Evolutionary conservation across 1,139 yeast species (phyloP).

Genomic region (Saccharomyces hybrid): DNA sequence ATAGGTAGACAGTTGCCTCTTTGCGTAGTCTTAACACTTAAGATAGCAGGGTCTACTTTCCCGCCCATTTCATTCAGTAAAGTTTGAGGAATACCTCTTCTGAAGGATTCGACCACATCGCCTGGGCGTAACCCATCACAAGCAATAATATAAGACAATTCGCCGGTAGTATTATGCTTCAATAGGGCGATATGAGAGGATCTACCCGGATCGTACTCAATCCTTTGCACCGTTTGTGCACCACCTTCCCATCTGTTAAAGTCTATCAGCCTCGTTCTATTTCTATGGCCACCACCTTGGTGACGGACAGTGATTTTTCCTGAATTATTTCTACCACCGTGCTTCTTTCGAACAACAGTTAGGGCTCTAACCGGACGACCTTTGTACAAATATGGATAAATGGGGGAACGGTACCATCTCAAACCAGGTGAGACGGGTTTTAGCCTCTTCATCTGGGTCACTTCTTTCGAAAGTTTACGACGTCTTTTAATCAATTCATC

Average conservation of each 20-base stretch:
- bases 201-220: slow-evolving; percentile 95
- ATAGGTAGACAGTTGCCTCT: slow-evolving; percentile 94
- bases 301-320: slow-evolving; percentile 90
- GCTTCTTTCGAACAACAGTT: slow-evolving; percentile 64
- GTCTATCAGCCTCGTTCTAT: slow-evolving; percentile 78
- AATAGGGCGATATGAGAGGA: slow-evolving; percentile 88
- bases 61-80: slow-evolving; percentile 59
- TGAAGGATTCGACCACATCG: slow-evolving; percentile 80
- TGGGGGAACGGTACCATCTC: slow-evolving; percentile 82
- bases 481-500: slow-evolving; percentile 67
- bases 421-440: slow-evolving; percentile 84
- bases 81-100: slow-evolving; percentile 78
- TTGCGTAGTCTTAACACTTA: slow-evolving; percentile 79
- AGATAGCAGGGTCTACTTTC: slow-evolving; percentile 81
- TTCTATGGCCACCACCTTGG: slow-evolving; percentile 94
- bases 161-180: slow-evolving; percentile 53
- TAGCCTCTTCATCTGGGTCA: slow-evolving; percentile 62
- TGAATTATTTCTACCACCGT: slow-evolving; percentile 83
- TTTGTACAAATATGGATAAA: slow-evolving; percentile 78
- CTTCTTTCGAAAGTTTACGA: slow-evolving; percentile 61
- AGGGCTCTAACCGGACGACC: slow-evolving; percentile 74
- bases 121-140: slow-evolving; percentile 91
- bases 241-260: slow-evolving; percentile 62
- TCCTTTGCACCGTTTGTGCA: slow-evolving; percentile 70
- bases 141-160: slow-evolving; percentile 74